phyloP scores from a whole-genome alignment of 2,329 filamentous ascomycete genomes.

The Aaosphaeria pasadenensis region DNA sequence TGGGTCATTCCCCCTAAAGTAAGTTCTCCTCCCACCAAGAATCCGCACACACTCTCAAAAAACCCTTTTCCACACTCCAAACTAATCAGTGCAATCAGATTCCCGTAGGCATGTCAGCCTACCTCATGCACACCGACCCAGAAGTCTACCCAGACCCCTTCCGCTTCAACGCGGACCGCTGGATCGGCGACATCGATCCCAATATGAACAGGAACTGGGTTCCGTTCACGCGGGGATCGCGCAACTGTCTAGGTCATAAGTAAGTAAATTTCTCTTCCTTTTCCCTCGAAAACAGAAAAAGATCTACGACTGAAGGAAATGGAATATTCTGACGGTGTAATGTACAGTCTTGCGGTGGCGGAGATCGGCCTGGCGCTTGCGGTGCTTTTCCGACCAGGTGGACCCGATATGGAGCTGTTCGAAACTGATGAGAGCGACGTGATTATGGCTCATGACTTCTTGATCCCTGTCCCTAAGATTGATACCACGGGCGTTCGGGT shows the following conservation, averaged over 20 bases:
- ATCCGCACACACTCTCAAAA: too few species aligned
- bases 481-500: slow-evolving; percentile 20
- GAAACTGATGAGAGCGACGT: slow-evolving; percentile 18
- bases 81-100: not conserved
- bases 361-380: slow-evolving; percentile 21
- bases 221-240: slow-evolving; percentile 13
- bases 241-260: slow-evolving; percentile 16
- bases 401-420: slow-evolving; percentile 16
- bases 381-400: slow-evolving; percentile 13
- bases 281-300: not conserved
- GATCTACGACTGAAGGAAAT: too few species aligned
- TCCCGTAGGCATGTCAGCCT: slow-evolving; percentile 17
- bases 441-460: slow-evolving; percentile 19
- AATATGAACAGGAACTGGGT: slow-evolving; percentile 7
- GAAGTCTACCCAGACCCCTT: slow-evolving; percentile 14
- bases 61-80: too few species aligned
- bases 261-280: not conserved
- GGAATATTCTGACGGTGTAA: too few species aligned
- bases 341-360: slow-evolving; percentile 8
- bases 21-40: not conserved
- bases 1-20: slow-evolving; percentile 10
- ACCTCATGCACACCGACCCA: slow-evolving; percentile 24
- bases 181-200: slow-evolving; percentile 9
- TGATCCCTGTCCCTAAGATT: slow-evolving; percentile 18
- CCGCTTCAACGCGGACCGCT: slow-evolving; percentile 30